Evolutionary conservation across 192 early-diverging fungal genomes (phyloP).

Genomic region (Cetraspora pellucida): DNA sequence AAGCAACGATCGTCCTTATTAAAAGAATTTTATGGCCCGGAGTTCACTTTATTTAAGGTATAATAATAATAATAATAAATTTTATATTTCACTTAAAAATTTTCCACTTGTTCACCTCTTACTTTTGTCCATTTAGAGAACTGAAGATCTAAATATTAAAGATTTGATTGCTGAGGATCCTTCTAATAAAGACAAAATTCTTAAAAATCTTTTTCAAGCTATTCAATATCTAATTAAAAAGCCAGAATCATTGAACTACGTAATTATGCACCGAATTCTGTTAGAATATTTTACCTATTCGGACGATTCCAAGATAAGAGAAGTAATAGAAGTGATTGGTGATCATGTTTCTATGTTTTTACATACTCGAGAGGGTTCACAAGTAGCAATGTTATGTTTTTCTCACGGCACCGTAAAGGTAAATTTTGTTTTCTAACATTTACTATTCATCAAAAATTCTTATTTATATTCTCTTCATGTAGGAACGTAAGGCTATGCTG

Average conservation of each 20-base stretch:
- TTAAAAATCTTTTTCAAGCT: constrained; percentile 70
- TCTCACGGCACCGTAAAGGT: constrained; percentile 75
- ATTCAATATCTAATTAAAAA: constrained; percentile 81
- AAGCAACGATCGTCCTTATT: constrained; percentile 72
- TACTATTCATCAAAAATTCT: neutral
- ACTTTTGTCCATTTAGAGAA: neutral
- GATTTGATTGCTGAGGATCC: constrained; percentile 66
- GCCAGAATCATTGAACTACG: constrained; percentile 63
- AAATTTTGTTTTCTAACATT: neutral
- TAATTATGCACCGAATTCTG: constrained; percentile 85
- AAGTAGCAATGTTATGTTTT: constrained; percentile 80
- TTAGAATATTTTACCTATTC: constrained; percentile 79
- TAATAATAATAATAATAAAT: neutral
- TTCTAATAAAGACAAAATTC: constrained; percentile 67
- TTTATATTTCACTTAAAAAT: neutral
- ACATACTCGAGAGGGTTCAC: constrained; percentile 91
- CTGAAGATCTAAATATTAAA: constrained; percentile 51
- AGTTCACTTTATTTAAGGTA: constrained; percentile 85
- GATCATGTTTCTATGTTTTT: constrained; percentile 84
- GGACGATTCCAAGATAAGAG: constrained; percentile 54
- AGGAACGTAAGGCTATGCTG: constrained; percentile 87
- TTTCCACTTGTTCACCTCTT: neutral
- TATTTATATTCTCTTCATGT: neutral
- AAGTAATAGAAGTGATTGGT: constrained; percentile 77
- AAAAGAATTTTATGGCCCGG: constrained; percentile 93